Evolutionary conservation across 2,329 filamentous ascomycete species (phyloP).

Genomic region (Calonectria hongkongensis): DNA sequence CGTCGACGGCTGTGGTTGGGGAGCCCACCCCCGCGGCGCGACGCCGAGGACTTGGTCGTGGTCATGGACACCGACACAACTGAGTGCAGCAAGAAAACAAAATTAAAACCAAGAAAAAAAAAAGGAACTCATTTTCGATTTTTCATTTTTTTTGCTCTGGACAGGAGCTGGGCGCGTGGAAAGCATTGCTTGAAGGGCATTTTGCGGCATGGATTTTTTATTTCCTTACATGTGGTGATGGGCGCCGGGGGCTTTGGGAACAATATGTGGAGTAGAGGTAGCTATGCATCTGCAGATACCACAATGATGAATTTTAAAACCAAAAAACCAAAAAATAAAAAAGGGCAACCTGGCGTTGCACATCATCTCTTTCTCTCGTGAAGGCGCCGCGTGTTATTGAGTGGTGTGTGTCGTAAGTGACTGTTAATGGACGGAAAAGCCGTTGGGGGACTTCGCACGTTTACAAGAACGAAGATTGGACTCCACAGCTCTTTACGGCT

Average conservation of each 20-base stretch:
- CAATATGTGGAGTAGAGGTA: slow-evolving; percentile 59
- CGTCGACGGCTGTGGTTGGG: slow-evolving; percentile 53
- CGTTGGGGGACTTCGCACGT: not conserved
- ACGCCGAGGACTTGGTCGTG: slow-evolving; percentile 59
- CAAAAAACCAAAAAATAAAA: slow-evolving; percentile 30
- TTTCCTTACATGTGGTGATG: slow-evolving; percentile 60
- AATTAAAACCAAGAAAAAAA: slow-evolving; percentile 25
- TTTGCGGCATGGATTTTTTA: slow-evolving; percentile 57
- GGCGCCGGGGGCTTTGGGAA: slow-evolving; percentile 57
- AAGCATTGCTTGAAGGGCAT: slow-evolving; percentile 60
- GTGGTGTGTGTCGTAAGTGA: slow-evolving; percentile 33
- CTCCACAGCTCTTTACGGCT: slow-evolving; percentile 17
- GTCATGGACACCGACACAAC: slow-evolving; percentile 56
- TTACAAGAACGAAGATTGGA: not conserved
- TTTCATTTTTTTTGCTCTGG: slow-evolving; percentile 56
- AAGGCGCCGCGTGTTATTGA: slow-evolving; percentile 31
- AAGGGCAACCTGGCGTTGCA: slow-evolving; percentile 45
- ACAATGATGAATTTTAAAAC: slow-evolving; percentile 55
- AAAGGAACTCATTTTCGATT: slow-evolving; percentile 48
- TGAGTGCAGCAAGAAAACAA: slow-evolving; percentile 45
- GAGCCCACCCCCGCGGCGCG: slow-evolving; percentile 48
- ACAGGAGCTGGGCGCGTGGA: slow-evolving; percentile 60
- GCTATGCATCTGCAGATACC: slow-evolving; percentile 55
- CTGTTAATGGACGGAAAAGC: not conserved
- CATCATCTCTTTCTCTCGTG: slow-evolving; percentile 40